These are phyloP conservation scores for Pythium pyrilobum DNA, from an alignment of 352 stramenopile genomes.

Conservation along the genomic window DNA sequence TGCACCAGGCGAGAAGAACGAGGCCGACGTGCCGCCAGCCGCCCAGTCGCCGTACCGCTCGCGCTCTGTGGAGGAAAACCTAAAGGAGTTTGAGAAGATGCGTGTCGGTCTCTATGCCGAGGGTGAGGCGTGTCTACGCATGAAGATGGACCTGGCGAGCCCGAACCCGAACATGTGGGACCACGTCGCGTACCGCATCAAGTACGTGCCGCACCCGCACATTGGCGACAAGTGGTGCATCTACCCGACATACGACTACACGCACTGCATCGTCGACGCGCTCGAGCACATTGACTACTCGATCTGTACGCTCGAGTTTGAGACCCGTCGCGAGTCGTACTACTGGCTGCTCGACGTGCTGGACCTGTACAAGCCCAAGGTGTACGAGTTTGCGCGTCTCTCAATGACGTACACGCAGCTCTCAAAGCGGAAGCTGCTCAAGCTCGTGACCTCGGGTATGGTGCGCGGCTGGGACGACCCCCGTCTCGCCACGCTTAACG, in stretches of 20 bases:
- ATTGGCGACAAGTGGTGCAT: conserved; percentile 98
- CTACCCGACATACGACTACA: conserved; percentile 99
- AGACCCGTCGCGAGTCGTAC: conserved; percentile 97
- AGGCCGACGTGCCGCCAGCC: conserved; percentile 44
- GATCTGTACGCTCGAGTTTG: conserved; percentile 99
- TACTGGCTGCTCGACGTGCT: conserved; percentile 98
- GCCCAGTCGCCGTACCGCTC: conserved; percentile 90
- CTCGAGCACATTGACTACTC: conserved; percentile 99
- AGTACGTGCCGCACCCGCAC: conserved; percentile 96
- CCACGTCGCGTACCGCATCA: conserved; percentile 98
- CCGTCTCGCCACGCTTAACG: conserved; percentile 97
- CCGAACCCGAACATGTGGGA: conserved; percentile 99
- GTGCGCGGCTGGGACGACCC: conserved; percentile 94
- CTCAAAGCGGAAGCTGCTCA: conserved; percentile 98
- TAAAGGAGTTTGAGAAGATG: conserved; percentile 98
- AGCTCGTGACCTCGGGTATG: conserved; percentile 93
- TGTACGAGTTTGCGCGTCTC: conserved; percentile 95
- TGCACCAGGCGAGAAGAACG: conserved; percentile 44
- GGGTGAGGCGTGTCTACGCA: conserved; percentile 90
- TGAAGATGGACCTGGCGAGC: conserved; percentile 98
- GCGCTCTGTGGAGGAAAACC: conserved; percentile 92
- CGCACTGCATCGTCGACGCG: conserved; percentile 97
- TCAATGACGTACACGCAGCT: conserved; percentile 98
- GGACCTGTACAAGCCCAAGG: conserved; percentile 97
- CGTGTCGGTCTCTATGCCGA: conserved; percentile 85